phyloP scores from a whole-genome alignment of 148 eudicot genomes.

The Bassia scoparia region DNA sequence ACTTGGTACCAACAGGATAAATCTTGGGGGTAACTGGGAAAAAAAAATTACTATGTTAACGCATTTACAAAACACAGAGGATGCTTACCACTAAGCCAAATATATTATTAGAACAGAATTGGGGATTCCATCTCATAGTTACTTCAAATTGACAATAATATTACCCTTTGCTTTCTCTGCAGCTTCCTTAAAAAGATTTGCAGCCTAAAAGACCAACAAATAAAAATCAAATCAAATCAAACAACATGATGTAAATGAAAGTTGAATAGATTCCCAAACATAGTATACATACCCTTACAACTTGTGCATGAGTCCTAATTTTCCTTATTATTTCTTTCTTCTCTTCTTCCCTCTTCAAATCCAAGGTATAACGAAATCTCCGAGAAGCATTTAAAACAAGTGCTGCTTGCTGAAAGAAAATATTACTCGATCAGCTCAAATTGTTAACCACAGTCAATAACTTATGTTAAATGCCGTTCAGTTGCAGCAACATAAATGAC shows the following conservation, averaged over 20 bases:
- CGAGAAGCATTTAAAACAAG: conserved; percentile 95
- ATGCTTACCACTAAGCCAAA: background rate
- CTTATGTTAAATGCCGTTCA: background rate
- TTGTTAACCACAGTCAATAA: background rate
- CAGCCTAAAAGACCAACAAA: conserved; percentile 51
- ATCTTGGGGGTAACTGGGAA: conserved; percentile 11
- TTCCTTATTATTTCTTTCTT: conserved; percentile 62
- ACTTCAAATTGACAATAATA: background rate
- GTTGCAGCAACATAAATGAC: background rate
- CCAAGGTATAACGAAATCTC: conserved; percentile 87
- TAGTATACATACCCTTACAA: conserved; percentile 50
- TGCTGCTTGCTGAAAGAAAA: conserved; percentile 77
- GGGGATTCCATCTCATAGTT: background rate
- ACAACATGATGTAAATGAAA: background rate
- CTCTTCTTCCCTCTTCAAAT: conserved; percentile 87
- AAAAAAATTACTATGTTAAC: too few species aligned
- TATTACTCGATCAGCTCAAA: conserved; percentile 20
- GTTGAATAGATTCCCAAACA: background rate
- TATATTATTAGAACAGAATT: too few species aligned
- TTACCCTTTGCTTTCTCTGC: conserved; percentile 53
- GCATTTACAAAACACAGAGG: too few species aligned
- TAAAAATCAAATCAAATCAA: conserved; percentile 1
- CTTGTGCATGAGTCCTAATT: conserved; percentile 93
- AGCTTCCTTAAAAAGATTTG: conserved; percentile 69
- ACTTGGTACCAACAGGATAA: conserved; percentile 31